phyloP scores from a whole-genome alignment of 2,329 filamentous ascomycete genomes.

The Ascocoryne sarcoides region DNA sequence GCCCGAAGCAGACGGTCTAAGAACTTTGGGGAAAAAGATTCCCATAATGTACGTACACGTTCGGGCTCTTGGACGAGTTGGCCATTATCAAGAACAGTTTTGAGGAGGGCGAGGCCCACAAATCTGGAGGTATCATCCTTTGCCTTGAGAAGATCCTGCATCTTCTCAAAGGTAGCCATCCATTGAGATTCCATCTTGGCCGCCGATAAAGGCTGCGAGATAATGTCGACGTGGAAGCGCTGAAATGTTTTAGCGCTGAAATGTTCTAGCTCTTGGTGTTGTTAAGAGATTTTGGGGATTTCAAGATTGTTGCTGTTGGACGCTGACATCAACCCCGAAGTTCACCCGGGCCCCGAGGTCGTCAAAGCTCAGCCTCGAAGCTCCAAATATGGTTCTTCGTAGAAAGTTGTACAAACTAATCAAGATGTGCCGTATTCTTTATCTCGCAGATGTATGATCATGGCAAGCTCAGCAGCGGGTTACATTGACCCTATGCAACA shows the following conservation, averaged over 20 bases:
- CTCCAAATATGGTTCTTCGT: background rate
- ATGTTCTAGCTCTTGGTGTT: too few species aligned
- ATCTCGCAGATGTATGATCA: conserved; percentile 19
- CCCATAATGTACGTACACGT: conserved; percentile 45
- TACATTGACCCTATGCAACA: conserved; percentile 15
- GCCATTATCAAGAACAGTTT: conserved; percentile 55
- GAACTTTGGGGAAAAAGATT: conserved; percentile 51
- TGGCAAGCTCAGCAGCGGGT: conserved; percentile 26
- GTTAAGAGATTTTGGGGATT: too few species aligned
- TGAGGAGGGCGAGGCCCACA: conserved; percentile 57
- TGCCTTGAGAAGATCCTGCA: conserved; percentile 45
- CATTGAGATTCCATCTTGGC: too few species aligned
- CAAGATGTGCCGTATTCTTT: background rate
- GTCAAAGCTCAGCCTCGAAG: conserved; percentile 1
- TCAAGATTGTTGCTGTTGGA: too few species aligned
- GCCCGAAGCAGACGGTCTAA: conserved; percentile 54
- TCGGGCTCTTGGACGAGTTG: conserved; percentile 40
- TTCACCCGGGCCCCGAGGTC: too few species aligned
- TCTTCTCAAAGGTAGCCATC: conserved; percentile 40
- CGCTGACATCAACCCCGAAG: too few species aligned
- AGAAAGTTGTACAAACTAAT: background rate
- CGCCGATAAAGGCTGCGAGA: too few species aligned
- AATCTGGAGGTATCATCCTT: conserved; percentile 62
- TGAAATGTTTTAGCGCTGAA: too few species aligned
- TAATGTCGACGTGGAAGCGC: too few species aligned